Base-by-base conservation (phyloP, 2,329 filamentous ascomycete genomes). In the Acarospora socialis region DNA sequence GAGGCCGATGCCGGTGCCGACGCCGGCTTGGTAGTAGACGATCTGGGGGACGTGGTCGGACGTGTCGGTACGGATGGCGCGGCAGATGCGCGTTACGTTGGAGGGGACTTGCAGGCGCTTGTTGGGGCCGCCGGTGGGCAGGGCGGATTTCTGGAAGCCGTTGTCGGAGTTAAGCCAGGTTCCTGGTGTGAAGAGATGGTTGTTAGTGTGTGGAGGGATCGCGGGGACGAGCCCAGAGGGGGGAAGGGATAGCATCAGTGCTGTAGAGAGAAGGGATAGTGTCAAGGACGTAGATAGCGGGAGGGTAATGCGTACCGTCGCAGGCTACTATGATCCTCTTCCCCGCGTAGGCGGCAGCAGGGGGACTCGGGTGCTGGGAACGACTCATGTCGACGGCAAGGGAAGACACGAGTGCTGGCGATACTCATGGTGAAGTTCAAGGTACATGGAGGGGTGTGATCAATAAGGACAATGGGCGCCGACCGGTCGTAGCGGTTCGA, bases 31-130 rank as follows among this genome's bases (percentile, higher is more conserved):
- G 41, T 68, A 68, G 41, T 63, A 64, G 4, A 63, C 58, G 18
- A 68, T 55, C 40, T 68, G 64, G 7, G 59, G 59, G 10, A 65
- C 56, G n/a, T n/a, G n/a, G 43, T 65, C 61, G 16, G 53, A 50
- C 41, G 54, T 61, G 30, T 60, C 50, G 7, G 59, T 51, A 33
- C 60, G 61, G 41, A 68, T 63, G 10, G 64, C 63, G 38, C 63
- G 52, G 6, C 56, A 55, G 13, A 68, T 54, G 3, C 63, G 53
- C 0, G 62, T 65, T 20, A 67, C 57, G 42, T 68, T 68, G 42
- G 57, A 62, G 3, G 61, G 61, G 6, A 61, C 54, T 3, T 52
- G 44, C 4, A 64, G 39, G 32, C 56, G 52, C 4, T 55, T 55
- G 33, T 59, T 60, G 12, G 59, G 45, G 35, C 31, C 28, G 27